These are phyloP conservation scores for Chloris gayana DNA, from an alignment of 176 grass and related monocot genomes.

Conservation along the genomic window DNA sequence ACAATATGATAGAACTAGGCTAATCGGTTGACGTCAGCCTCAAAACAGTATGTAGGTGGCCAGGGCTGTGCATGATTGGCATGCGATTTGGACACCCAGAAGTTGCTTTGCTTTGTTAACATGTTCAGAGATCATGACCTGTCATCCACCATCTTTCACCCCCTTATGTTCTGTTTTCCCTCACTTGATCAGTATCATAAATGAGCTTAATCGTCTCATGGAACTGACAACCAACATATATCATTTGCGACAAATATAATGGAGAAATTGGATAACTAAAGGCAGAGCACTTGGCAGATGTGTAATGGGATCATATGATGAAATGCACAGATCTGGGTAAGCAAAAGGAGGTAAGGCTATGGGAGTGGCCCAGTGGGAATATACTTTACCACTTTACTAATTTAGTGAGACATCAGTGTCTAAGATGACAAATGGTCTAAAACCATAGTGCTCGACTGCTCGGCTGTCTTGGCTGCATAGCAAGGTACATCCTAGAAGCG, in stretches of 20 bases:
- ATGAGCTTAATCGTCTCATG: slow-evolving; percentile 31
- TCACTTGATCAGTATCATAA: slow-evolving; percentile 20
- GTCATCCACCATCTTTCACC: slow-evolving; percentile 31
- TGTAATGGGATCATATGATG: slow-evolving; percentile 47
- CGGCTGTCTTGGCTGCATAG: neutral
- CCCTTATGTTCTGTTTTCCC: slow-evolving; percentile 21
- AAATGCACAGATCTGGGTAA: slow-evolving; percentile 34
- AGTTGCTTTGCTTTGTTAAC: slow-evolving; percentile 32
- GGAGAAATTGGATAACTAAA: slow-evolving; percentile 10
- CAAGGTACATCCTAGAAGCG: neutral
- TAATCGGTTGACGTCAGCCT: slow-evolving; percentile 16
- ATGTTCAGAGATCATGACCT: no score
- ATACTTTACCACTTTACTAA: slow-evolving; percentile 42
- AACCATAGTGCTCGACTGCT: neutral
- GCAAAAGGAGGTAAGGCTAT: slow-evolving; percentile 40
- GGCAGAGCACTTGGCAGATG: slow-evolving; percentile 33
- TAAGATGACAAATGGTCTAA: slow-evolving; percentile 22
- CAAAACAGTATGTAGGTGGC: slow-evolving; percentile 17
- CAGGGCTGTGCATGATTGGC: slow-evolving; percentile 7
- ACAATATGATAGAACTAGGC: slow-evolving; percentile 7
- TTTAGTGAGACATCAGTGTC: slow-evolving; percentile 33
- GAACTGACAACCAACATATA: slow-evolving; percentile 9
- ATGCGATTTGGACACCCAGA: slow-evolving; percentile 38
- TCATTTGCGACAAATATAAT: slow-evolving; percentile 12
- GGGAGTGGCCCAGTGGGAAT: slow-evolving; percentile 43